Evolutionary conservation across 805 yeast genomes (phyloP).

Genomic region (Sungouiozyma ichnusensis): DNA sequence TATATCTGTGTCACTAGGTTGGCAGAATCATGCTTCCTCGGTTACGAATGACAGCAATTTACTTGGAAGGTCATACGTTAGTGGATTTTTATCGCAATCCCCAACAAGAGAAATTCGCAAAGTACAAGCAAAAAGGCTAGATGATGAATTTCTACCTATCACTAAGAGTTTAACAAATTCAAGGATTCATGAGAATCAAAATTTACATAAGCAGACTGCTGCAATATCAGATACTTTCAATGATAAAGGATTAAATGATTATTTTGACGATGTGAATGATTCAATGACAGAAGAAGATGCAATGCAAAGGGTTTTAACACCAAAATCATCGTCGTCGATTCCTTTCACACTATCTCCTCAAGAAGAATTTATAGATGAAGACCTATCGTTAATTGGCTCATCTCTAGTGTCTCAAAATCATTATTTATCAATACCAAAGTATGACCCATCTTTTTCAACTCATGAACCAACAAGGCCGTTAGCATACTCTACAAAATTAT

Average conservation of each 20-base stretch:
- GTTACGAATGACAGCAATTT: conserved; percentile 5
- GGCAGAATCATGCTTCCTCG: conserved; percentile 13
- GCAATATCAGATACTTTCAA: conserved; percentile 24
- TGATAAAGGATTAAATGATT: conserved; percentile 1
- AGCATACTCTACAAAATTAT: conserved; percentile 1
- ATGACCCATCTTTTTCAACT: background rate
- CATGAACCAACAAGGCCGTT: background rate
- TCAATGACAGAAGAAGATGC: conserved; percentile 2
- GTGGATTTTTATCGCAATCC: conserved; percentile 18
- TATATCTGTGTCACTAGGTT: conserved; percentile 24
- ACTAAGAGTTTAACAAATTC: conserved; percentile 4
- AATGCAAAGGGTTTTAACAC: conserved; percentile 9
- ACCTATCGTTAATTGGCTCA: background rate
- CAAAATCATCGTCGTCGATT: conserved; percentile 7
- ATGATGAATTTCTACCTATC: conserved; percentile 7
- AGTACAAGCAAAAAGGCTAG: conserved; percentile 1
- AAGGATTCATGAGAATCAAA: conserved; percentile 21
- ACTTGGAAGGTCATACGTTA: conserved; percentile 25
- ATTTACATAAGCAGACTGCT: conserved; percentile 27
- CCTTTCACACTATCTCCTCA: conserved; percentile 1
- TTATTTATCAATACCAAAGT: background rate
- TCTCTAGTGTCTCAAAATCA: background rate
- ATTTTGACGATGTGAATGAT: conserved; percentile 2
- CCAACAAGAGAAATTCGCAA: conserved; percentile 3
- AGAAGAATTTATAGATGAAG: background rate